Conservation (phyloP, 2,329 filamentous ascomycete species). For the Clarireedia sp. region DNA sequence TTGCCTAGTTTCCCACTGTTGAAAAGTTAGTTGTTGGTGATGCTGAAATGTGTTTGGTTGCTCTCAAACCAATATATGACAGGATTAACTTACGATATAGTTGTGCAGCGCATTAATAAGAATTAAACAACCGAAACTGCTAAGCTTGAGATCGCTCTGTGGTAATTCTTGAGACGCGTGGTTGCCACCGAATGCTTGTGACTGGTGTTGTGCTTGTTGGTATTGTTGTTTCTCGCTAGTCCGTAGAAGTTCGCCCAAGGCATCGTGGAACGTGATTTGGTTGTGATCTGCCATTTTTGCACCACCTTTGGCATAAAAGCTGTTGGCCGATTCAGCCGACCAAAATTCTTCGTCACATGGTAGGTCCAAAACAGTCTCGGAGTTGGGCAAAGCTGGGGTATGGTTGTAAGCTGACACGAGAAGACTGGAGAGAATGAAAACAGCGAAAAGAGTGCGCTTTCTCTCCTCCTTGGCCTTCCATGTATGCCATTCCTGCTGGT, state of each 20-base stretch:
- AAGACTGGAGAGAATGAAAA: conserved; percentile 87
- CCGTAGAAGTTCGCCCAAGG: conserved; percentile 71
- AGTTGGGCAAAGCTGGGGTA: conserved; percentile 83
- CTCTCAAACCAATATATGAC: background rate
- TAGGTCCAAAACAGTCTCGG: conserved; percentile 80
- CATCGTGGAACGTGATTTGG: conserved; percentile 70
- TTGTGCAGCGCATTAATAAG: conserved; percentile 94
- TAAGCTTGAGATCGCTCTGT: conserved; percentile 64
- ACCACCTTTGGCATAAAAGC: conserved; percentile 73
- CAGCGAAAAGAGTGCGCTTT: conserved; percentile 83
- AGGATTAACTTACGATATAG: conserved; percentile 51
- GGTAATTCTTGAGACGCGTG: conserved; percentile 41
- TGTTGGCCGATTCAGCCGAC: conserved; percentile 72
- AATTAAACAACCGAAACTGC: conserved; percentile 84
- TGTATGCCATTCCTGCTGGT: conserved; percentile 72
- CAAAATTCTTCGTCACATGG: conserved; percentile 93
- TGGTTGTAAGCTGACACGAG: conserved; percentile 91
- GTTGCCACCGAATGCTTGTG: conserved; percentile 38
- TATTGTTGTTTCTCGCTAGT: conserved; percentile 61
- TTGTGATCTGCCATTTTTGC: conserved; percentile 60
- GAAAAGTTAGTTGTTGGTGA: no score
- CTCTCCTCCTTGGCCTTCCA: conserved; percentile 89
- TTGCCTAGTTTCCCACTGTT: conserved; percentile 79
- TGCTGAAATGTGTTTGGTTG: no score
- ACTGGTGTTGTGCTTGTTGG: conserved; percentile 39